Percentiles rank a stretch among this genome's conserved stretches.
Evolutionary conservation across 305 asterid species (phyloP).

Genomic region (Solanum hybrid): DNA sequence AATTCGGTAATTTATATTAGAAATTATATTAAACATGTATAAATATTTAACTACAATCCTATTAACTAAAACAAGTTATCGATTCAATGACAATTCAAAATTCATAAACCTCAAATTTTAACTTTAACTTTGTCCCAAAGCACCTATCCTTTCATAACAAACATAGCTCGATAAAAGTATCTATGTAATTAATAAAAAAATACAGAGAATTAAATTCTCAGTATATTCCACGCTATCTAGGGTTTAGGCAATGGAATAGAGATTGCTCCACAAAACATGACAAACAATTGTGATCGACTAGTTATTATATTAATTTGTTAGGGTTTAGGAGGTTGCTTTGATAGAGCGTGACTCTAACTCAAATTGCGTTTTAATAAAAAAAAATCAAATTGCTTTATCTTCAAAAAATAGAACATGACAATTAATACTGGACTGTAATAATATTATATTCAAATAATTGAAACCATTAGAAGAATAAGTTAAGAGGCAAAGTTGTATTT

Average conservation of each 20-base stretch:
- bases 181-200: not conserved
- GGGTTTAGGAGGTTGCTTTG: not conserved
- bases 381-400: rapidly evolving
- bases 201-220: not conserved
- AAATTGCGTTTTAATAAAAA: too few relatives aligned
- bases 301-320: not conserved
- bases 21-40: too few relatives aligned
- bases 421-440: not conserved
- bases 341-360: not conserved
- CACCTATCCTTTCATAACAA: not conserved
- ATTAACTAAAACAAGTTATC: not conserved
- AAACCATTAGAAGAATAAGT: not conserved
- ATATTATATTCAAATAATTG: not conserved
- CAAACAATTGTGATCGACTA: not conserved
- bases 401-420: not conserved
- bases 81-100: not conserved
- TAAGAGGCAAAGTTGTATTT: not conserved
- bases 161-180: not conserved
- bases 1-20: too few relatives aligned
- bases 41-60: too few relatives aligned
- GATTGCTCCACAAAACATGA: not conserved
- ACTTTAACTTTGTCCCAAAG: not conserved
- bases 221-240: not conserved
- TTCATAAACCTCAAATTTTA: not conserved
- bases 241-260: not conserved